phyloP scores from a whole-genome alignment of 148 eudicot genomes.

The Gaultheria prostrata region DNA sequence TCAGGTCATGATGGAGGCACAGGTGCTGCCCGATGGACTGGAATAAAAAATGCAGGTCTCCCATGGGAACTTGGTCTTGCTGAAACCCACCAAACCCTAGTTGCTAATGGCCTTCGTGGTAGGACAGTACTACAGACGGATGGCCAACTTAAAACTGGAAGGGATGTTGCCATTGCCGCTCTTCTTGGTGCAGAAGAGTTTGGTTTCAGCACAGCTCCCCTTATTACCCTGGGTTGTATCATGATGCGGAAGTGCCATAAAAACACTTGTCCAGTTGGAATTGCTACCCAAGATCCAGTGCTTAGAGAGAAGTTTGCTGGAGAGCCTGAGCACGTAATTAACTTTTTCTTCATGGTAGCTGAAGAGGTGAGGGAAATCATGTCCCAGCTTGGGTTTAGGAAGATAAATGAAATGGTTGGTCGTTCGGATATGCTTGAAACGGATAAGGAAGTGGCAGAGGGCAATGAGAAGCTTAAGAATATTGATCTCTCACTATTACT shows the following conservation, averaged over 20 bases:
- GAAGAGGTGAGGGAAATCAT: conserved; percentile 96
- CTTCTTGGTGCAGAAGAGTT: conserved; percentile 99
- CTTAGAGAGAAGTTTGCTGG: conserved; percentile 95
- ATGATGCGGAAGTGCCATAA: conserved; percentile 99
- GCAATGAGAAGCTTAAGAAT: conserved; percentile 85
- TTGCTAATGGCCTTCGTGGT: conserved; percentile 96
- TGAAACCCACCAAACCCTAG: conserved; percentile 97
- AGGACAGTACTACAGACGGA: conserved; percentile 88
- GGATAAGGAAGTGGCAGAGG: conserved; percentile 60
- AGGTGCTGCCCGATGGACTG: conserved; percentile 98
- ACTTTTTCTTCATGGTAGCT: conserved; percentile 96
- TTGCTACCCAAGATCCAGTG: conserved; percentile 98
- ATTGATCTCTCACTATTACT: conserved; percentile 89
- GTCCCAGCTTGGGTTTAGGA: conserved; percentile 84
- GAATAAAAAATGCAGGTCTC: conserved; percentile 96
- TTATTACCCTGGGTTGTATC: conserved; percentile 93
- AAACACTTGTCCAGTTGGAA: conserved; percentile 97
- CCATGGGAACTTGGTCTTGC: conserved; percentile 99
- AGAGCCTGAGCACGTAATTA: conserved; percentile 96
- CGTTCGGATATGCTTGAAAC: conserved; percentile 95
- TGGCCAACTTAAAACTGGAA: conserved; percentile 93
- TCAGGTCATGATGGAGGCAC: conserved; percentile 99
- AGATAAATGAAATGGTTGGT: conserved; percentile 86
- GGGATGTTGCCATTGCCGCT: conserved; percentile 96
- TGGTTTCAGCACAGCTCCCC: conserved; percentile 99